Percentiles rank a stretch among this genome's conserved stretches.
Conservation (phyloP, 2,329 filamentous ascomycete genomes). For the Xylariaceae sp. region DNA sequence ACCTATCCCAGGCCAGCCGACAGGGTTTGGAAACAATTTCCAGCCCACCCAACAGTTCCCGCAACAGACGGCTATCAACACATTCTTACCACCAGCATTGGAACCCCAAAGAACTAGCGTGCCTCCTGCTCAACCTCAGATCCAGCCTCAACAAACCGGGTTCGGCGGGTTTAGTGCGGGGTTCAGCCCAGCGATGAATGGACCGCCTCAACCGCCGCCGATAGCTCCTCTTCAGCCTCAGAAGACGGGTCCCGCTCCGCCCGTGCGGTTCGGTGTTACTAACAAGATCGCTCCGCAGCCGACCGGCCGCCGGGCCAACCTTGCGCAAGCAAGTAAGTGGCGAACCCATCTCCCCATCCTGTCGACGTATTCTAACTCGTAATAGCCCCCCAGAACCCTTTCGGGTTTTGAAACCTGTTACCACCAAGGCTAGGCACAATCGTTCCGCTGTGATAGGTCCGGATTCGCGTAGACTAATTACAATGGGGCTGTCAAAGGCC, state of each 20-base stretch:
- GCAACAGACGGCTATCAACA: slow-evolving; percentile 64
- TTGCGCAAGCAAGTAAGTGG: slow-evolving; percentile 93
- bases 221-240: slow-evolving; percentile 73
- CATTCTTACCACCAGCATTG: slow-evolving; percentile 63
- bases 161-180: slow-evolving; percentile 55
- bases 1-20: slow-evolving; percentile 66
- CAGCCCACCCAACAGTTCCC: slow-evolving; percentile 46
- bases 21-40: slow-evolving; percentile 61
- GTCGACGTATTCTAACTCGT: slow-evolving; percentile 27
- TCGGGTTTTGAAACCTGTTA: slow-evolving; percentile 51
- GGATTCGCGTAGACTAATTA: not conserved
- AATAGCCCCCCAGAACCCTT: slow-evolving; percentile 60
- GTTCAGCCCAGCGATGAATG: slow-evolving; percentile 56
- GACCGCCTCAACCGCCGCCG: slow-evolving; percentile 62
- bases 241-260: slow-evolving; percentile 84
- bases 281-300: slow-evolving; percentile 82
- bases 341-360: not conserved
- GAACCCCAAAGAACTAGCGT: slow-evolving; percentile 67
- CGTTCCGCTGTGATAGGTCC: not conserved
- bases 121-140: slow-evolving; percentile 44
- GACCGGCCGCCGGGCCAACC: slow-evolving; percentile 87
- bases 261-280: slow-evolving; percentile 86
- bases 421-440: not conserved
- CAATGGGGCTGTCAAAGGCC: not conserved
- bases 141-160: slow-evolving; percentile 58